Percentiles rank a stretch among this genome's conserved stretches.
Evolutionary conservation across 345 rosid species (phyloP).

Genomic region (Populus tremula): DNA sequence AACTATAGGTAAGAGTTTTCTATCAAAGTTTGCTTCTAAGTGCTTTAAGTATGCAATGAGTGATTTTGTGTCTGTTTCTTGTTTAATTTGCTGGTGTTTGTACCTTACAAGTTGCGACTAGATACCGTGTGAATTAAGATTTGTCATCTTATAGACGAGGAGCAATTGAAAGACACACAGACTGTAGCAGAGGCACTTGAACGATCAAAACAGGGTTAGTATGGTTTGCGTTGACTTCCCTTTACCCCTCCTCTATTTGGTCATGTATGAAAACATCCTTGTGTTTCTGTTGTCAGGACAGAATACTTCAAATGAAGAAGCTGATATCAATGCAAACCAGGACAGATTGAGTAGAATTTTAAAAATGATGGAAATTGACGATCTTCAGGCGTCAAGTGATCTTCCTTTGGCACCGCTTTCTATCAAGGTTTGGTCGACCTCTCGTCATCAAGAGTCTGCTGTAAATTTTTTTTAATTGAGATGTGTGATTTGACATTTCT

Average conservation of each 20-base stretch:
- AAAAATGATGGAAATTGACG: conserved; percentile 71
- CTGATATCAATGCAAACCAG: conserved; percentile 39
- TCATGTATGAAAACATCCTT: conserved; percentile 6
- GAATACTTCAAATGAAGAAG: conserved; percentile 43
- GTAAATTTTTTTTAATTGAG: conserved; percentile 11
- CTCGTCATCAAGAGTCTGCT: conserved; percentile 11
- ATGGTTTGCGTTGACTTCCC: conserved; percentile 9
- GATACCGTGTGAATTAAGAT: conserved; percentile 13
- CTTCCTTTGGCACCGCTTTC: conserved; percentile 66
- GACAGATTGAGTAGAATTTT: conserved; percentile 50
- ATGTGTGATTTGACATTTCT: conserved; percentile 10
- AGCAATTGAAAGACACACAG: conserved; percentile 68
- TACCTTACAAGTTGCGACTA: background rate
- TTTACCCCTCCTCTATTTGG: background rate
- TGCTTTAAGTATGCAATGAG: background rate
- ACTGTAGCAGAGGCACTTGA: conserved; percentile 88
- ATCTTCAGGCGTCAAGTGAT: conserved; percentile 63
- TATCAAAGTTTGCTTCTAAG: background rate
- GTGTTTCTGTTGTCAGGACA: conserved; percentile 24
- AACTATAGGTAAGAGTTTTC: conserved; percentile 48
- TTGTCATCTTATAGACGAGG: conserved; percentile 45
- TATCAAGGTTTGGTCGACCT: conserved; percentile 55
- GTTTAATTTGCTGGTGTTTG: background rate
- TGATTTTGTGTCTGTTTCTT: background rate
- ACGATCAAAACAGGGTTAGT: conserved; percentile 63